phyloP scores from a whole-genome alignment of 164 flowering plant species.

The Nymphaea colorata region DNA sequence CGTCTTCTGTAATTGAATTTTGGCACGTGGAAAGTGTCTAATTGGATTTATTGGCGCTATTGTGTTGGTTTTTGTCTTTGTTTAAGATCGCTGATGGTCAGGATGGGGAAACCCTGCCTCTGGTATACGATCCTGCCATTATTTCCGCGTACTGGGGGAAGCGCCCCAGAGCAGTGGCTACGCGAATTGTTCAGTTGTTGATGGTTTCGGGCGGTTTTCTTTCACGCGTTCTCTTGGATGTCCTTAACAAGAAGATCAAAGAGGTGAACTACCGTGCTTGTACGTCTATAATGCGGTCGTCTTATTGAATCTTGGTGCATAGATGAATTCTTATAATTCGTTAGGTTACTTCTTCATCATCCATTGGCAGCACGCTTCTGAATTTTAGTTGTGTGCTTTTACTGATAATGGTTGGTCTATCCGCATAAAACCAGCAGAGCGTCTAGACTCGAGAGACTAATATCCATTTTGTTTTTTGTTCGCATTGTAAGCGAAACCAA shows the following conservation, averaged over 20 bases:
- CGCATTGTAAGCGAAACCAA: too few species aligned
- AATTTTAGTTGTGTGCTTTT: background rate
- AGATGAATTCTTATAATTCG: too few species aligned
- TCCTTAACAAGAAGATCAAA: constrained; percentile 81
- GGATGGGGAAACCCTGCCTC: constrained; percentile 75
- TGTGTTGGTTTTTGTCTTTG: background rate
- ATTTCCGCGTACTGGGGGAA: constrained; percentile 89
- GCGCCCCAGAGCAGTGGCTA: constrained; percentile 90
- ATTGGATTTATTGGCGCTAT: background rate
- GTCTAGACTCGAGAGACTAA: too few species aligned
- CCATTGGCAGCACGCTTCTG: background rate
- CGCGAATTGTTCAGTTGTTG: constrained; percentile 67
- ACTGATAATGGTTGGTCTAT: background rate
- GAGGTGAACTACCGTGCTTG: constrained; percentile 35
- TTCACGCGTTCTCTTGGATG: constrained; percentile 63
- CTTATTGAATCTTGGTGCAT: too few species aligned
- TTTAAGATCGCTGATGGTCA: constrained; percentile 50
- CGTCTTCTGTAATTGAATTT: background rate
- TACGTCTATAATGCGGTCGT: too few species aligned
- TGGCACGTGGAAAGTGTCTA: background rate
- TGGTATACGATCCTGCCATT: constrained; percentile 80
- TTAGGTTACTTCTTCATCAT: too few species aligned
- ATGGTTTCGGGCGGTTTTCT: constrained; percentile 97
- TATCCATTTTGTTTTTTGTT: too few species aligned
- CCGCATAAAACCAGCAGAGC: too few species aligned